Conservation (phyloP, 345 rosid genomes). For the Adansonia digitata region DNA sequence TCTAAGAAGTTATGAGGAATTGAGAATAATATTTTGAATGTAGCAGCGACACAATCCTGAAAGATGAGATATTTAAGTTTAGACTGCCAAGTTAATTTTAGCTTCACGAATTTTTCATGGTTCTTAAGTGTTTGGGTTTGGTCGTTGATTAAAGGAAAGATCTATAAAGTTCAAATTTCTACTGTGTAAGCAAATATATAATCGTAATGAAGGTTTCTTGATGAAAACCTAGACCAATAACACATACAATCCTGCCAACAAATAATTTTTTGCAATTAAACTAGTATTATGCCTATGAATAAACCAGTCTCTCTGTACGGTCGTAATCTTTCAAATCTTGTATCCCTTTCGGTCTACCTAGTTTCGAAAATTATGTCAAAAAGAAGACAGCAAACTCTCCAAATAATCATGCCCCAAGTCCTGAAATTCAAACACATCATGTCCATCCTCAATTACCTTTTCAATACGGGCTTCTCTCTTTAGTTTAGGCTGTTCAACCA, state of each 20-base stretch:
- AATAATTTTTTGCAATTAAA: neutral
- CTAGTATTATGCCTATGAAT: neutral
- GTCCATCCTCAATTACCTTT: conserved; percentile 17
- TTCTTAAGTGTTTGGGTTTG: no score
- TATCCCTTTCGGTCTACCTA: no score
- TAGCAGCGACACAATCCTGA: neutral
- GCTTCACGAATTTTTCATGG: neutral
- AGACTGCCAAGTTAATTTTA: neutral
- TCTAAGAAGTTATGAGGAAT: neutral
- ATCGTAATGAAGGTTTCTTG: neutral
- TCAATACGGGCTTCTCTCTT: conserved; percentile 28
- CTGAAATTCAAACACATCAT: conserved; percentile 31
- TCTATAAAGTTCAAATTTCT: neutral
- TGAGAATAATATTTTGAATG: neutral
- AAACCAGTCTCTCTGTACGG: neutral
- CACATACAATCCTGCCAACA: neutral
- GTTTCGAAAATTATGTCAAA: no score
- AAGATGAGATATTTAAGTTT: no score
- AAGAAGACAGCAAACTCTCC: conserved; percentile 55
- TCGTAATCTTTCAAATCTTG: neutral
- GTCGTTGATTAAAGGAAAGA: no score
- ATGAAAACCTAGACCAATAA: neutral
- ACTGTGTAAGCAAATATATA: neutral
- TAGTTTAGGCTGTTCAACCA: conserved; percentile 29
- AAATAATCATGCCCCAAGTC: conserved; percentile 70